Base-by-base conservation (phyloP, 371 early-diverging fungal genomes). In the Mortierella sp. region DNA sequence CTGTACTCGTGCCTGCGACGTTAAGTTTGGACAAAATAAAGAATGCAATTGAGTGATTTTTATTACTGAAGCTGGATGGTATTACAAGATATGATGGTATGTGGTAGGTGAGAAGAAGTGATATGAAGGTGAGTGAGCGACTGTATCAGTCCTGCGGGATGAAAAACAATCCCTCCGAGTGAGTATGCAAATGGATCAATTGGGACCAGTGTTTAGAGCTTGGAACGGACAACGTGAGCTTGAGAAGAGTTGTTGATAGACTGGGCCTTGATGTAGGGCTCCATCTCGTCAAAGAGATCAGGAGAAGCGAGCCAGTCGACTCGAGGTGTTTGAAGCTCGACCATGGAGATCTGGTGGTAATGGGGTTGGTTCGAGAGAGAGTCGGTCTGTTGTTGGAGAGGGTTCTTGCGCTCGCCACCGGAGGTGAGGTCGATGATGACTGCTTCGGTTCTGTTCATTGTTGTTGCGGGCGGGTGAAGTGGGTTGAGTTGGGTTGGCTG, bases 201-300 rank as follows among this genome's bases (percentile, higher is more conserved):
- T 1, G 11, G n/a, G 26, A 10, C 58, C 28, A 31, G 42, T 38
- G 0, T 70, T 68, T 76, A 83, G 55, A 83, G 73, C 76, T 76
- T 83, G 19, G 83, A 65, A 16, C 70, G 83, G 19, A 34, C 38
- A 21, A 34, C 8, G 14, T 60, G 60, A 31, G 28, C 60, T 60
- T 60, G 60, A 3, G 70, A n/a, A 34, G 44, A 7, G 24, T 11
- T 38, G 31, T 75, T 65, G 65, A 11, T 71, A 13, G 55, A 45
- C 21, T 63, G 42, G 44, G 47, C 11, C 16, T 55, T 58, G 57
- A 80, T 47, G 34, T 77, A 71, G 14, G 84, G 80, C 70, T 84
- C 84, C 42, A 84, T 80, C 28, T 74, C 47, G 4, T 70, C 75
- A 65, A 84, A 84, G 72, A 84, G 84, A 45, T 80, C 84, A 50